A percentile compares a stretch with the other conserved stretches of the same genome.
These are phyloP conservation scores for Auricularia cornea DNA, from an alignment of 768 basidiomycete species.

Conservation along the genomic window DNA sequence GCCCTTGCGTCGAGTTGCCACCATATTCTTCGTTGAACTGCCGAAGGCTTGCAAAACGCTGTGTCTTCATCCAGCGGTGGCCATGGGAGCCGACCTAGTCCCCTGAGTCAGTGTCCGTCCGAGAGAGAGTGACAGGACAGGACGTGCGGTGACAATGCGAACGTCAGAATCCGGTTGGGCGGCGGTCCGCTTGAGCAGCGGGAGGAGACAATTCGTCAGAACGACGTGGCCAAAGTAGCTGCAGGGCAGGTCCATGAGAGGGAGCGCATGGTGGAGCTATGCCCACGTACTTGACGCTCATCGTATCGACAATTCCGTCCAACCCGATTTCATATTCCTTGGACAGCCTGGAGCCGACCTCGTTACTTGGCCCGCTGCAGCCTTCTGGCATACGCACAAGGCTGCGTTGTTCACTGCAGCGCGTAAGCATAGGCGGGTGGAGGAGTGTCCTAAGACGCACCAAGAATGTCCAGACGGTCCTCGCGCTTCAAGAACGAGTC, in stretches of 20 bases:
- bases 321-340: neutral
- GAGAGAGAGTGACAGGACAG: neutral
- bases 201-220: constrained; percentile 9
- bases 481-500: neutral
- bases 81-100: neutral
- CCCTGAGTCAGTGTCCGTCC: neutral
- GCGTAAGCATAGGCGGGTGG: neutral
- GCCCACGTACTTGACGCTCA: neutral
- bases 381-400: neutral
- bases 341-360: neutral
- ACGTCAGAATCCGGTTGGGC: constrained; percentile 9
- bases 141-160: constrained; percentile 7
- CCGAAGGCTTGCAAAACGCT: neutral
- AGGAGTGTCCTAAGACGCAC: neutral
- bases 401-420: neutral
- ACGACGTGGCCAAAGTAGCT: constrained; percentile 7
- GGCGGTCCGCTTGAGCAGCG: constrained; percentile 6
- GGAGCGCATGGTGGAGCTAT: neutral
- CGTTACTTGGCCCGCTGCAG: neutral
- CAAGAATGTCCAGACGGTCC: neutral
- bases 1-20: neutral
- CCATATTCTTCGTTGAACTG: neutral
- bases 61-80: neutral
- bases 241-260: neutral
- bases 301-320: neutral